Evolutionary conservation across 2,329 filamentous ascomycete genomes (phyloP).

Genomic region (Sclerotinia trifoliorum): DNA sequence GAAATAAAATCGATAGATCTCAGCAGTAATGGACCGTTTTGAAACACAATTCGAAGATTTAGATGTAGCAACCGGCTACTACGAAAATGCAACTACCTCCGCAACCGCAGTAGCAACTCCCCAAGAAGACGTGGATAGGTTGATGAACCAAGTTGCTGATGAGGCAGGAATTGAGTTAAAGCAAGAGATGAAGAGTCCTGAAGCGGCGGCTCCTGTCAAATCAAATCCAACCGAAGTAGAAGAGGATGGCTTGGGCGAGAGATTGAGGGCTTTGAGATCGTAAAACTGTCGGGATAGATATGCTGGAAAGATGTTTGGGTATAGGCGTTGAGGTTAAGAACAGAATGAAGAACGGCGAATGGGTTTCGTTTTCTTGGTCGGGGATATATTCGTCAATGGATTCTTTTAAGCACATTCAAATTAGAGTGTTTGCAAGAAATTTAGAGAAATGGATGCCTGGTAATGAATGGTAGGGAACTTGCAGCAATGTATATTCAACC

Average conservation of each 20-base stretch:
- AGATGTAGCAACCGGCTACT: constrained; percentile 51
- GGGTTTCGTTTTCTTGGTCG: not conserved
- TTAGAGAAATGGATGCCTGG: not conserved
- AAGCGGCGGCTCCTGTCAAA: constrained; percentile 56
- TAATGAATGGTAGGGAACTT: not conserved
- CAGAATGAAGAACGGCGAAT: constrained; percentile 8
- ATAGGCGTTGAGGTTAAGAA: constrained; percentile 16
- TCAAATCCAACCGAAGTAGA: constrained; percentile 72
- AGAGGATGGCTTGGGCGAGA: constrained; percentile 68
- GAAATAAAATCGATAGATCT: constrained; percentile 48
- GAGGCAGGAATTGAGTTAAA: constrained; percentile 82
- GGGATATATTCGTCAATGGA: constrained; percentile 6
- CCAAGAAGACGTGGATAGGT: constrained; percentile 81
- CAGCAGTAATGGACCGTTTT: constrained; percentile 64
- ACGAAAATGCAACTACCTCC: constrained; percentile 80
- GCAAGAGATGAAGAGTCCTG: constrained; percentile 64
- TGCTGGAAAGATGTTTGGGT: constrained; percentile 7
- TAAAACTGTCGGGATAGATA: not conserved
- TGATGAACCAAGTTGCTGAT: constrained; percentile 83
- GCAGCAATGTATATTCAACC: not conserved
- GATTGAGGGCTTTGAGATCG: constrained; percentile 52
- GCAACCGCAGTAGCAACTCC: constrained; percentile 72
- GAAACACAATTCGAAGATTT: constrained; percentile 55
- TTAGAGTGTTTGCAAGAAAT: constrained; percentile 1
- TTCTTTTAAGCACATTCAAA: constrained; percentile 1